These are phyloP conservation scores for Kodamaea hsintzibuensis DNA, from an alignment of 805 yeast species.

Conservation along the genomic window DNA sequence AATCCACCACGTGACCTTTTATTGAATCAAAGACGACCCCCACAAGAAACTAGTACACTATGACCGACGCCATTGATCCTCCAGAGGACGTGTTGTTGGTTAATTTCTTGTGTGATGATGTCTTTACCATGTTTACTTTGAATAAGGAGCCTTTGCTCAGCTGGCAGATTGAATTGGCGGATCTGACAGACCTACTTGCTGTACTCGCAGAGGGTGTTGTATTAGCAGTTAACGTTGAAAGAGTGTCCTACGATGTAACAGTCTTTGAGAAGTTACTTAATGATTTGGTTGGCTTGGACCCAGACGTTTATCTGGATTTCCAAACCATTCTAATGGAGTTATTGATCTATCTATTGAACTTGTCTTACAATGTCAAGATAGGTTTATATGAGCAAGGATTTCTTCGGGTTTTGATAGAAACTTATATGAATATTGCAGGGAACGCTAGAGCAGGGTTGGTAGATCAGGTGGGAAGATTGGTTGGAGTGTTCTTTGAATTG, in stretches of 20 bases:
- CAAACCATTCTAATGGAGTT: constrained; percentile 1
- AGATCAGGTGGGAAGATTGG: constrained; percentile 5
- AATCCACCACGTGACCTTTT: background rate
- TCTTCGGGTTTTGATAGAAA: constrained; percentile 21
- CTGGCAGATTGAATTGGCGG: constrained; percentile 40
- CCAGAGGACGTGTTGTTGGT: constrained; percentile 3
- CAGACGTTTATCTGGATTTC: background rate
- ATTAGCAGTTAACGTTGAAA: constrained; percentile 7
- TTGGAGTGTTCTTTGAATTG: constrained; percentile 30
- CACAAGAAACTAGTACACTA: background rate
- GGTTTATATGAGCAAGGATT: constrained; percentile 21
- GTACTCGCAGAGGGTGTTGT: constrained; percentile 27
- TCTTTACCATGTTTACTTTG: constrained; percentile 24
- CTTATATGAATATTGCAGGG: constrained; percentile 14
- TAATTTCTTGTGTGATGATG: constrained; percentile 8
- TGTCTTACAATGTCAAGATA: constrained; percentile 25
- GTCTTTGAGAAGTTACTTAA: constrained; percentile 13
- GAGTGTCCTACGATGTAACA: background rate
- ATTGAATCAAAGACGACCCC: background rate
- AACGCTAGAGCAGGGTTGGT: background rate
- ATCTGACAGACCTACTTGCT: constrained; percentile 20
- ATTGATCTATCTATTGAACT: constrained; percentile 18
- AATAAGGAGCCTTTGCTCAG: constrained; percentile 29
- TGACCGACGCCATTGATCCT: background rate
- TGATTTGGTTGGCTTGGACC: background rate